Percentiles rank a stretch among this genome's conserved stretches.
Evolutionary conservation across 495 filamentous ascomycete species (phyloP).

Genomic region (Delitschia confertaspora): DNA sequence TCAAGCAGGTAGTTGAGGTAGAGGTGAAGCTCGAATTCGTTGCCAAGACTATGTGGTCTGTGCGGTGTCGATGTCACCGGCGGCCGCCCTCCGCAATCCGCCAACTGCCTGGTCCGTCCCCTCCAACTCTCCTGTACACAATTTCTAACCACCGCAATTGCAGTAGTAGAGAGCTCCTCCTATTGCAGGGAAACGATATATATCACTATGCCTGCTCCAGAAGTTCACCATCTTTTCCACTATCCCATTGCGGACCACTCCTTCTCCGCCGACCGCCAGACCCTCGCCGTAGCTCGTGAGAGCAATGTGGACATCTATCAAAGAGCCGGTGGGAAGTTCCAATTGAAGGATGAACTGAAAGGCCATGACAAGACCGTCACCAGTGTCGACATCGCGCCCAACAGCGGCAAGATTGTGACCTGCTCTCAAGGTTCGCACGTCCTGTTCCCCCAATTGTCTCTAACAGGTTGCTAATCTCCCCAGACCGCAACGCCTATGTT

Average conservation of each 20-base stretch:
- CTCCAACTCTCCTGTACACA: not conserved
- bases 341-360: conserved; percentile 80
- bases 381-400: conserved; percentile 87
- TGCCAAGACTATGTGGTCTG: conserved; percentile 9
- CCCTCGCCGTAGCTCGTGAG: conserved; percentile 84
- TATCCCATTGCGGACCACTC: conserved; percentile 94
- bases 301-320: conserved; percentile 85
- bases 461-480: conserved; percentile 9
- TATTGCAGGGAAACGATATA: conserved; percentile 49
- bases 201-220: conserved; percentile 64
- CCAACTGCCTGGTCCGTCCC: not conserved
- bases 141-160: conserved; percentile 16
- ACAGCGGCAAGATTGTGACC: conserved; percentile 84
- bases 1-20: not conserved
- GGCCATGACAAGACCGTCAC: conserved; percentile 97
- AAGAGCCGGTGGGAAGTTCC: conserved; percentile 63
- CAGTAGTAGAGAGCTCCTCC: conserved; percentile 99
- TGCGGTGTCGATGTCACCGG: not conserved
- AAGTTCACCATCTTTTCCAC: conserved; percentile 96
- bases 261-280: conserved; percentile 84
- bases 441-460: not conserved
- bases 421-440: conserved; percentile 76
- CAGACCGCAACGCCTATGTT: conserved; percentile 95
- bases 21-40: not conserved
- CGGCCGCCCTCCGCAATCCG: not conserved